Conservation (phyloP, 2,329 filamentous ascomycete species). For the Talaromyces pinophilus region DNA sequence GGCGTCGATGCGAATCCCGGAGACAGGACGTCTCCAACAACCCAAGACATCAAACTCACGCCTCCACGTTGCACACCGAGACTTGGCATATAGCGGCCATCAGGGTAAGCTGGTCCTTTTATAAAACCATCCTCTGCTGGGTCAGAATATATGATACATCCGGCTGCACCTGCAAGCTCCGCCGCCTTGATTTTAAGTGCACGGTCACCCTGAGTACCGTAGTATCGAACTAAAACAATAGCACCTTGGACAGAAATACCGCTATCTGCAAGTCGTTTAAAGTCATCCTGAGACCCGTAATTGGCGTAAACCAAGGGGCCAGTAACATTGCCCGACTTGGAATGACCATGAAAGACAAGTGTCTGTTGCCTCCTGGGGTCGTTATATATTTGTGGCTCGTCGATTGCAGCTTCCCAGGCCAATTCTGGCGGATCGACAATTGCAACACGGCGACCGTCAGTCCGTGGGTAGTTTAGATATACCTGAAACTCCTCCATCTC, state of each 20-base stretch:
- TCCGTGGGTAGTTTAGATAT: conserved; percentile 86
- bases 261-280: conserved; percentile 67
- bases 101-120: conserved; percentile 70
- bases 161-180: conserved; percentile 79
- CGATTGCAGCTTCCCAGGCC: conserved; percentile 76
- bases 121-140: conserved; percentile 80
- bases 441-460: conserved; percentile 74
- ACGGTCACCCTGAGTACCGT: conserved; percentile 70
- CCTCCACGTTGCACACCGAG: conserved; percentile 81
- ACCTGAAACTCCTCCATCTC: conserved; percentile 77
- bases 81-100: conserved; percentile 75
- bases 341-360: conserved; percentile 82
- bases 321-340: conserved; percentile 79
- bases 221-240: conserved; percentile 80
- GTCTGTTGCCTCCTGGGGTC: conserved; percentile 68
- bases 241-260: conserved; percentile 75
- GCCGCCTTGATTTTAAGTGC: conserved; percentile 88
- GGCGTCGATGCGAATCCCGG: conserved; percentile 71
- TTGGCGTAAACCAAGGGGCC: conserved; percentile 91
- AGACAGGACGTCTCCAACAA: conserved; percentile 87
- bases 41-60: conserved; percentile 78
- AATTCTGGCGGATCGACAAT: conserved; percentile 71
- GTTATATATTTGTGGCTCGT: conserved; percentile 74
- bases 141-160: conserved; percentile 91
- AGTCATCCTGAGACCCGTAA: conserved; percentile 84